Percentiles rank a stretch among this genome's conserved stretches.
phyloP scores from a whole-genome alignment of 139 green algal species.

The Auxenochlorella pyrenoidosa region DNA sequence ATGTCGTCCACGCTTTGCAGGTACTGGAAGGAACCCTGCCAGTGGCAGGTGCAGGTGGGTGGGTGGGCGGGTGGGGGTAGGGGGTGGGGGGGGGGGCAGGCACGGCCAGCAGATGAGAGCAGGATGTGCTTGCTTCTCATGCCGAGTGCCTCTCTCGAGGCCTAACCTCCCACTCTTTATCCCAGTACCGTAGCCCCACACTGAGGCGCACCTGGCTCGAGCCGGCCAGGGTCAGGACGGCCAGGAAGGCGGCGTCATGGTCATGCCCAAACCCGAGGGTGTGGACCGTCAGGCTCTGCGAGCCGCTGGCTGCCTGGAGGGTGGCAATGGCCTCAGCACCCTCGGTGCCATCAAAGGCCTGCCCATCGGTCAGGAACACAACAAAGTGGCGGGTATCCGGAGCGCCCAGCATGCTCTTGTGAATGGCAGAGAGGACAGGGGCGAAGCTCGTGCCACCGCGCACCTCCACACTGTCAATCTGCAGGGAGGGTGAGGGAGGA shows the following conservation, averaged over 20 bases:
- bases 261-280: background rate
- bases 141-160: too few species aligned
- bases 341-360: background rate
- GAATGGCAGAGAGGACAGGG: background rate
- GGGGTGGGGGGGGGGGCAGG: too few species aligned
- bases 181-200: too few species aligned
- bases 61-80: too few species aligned
- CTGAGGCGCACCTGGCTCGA: background rate
- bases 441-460: background rate
- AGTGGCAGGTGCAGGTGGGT: too few species aligned
- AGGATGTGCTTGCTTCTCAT: too few species aligned
- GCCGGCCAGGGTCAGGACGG: background rate
- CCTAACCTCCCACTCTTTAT: too few species aligned
- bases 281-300: background rate
- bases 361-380: background rate
- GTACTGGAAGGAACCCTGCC: too few species aligned
- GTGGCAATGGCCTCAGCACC: background rate
- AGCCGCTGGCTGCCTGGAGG: background rate
- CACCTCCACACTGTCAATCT: background rate
- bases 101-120: too few species aligned
- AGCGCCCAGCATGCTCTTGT: background rate
- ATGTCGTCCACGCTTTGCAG: too few species aligned
- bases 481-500: background rate
- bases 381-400: background rate
- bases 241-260: background rate